Conservation (phyloP, 257 asterid species). For the Marsdenia floribunda region DNA sequence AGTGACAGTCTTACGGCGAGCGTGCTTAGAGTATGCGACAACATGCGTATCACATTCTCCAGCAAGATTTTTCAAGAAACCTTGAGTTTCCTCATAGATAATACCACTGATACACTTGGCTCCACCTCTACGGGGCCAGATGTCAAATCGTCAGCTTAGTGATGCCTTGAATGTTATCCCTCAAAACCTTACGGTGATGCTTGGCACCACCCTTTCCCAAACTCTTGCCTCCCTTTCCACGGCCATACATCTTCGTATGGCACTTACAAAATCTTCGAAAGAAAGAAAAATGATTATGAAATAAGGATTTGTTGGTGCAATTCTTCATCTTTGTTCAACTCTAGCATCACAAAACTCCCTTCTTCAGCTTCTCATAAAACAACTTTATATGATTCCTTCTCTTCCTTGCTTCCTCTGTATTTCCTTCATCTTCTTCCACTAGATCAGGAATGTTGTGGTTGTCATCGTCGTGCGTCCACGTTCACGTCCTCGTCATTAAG, state of each 20-base stretch:
- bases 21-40: constrained; percentile 31
- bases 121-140: constrained; percentile 48
- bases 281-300: not conserved
- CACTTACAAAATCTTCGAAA: too few species aligned
- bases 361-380: too few species aligned
- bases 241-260: constrained; percentile 34
- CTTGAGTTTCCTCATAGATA: constrained; percentile 43
- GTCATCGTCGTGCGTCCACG: too few species aligned
- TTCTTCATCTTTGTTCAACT: too few species aligned
- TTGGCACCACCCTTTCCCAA: constrained; percentile 53
- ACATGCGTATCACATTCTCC: constrained; percentile 30
- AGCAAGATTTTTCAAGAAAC: constrained; percentile 29
- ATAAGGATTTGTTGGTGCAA: too few species aligned
- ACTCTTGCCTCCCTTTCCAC: constrained; percentile 45
- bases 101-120: constrained; percentile 60
- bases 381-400: too few species aligned
- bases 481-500: too few species aligned
- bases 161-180: constrained; percentile 40
- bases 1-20: constrained; percentile 39
- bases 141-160: constrained; percentile 53
- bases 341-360: too few species aligned
- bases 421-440: too few species aligned
- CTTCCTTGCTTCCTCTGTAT: too few species aligned
- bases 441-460: too few species aligned
- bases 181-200: constrained; percentile 43